These are phyloP conservation scores for Dothistroma septosporum DNA, from an alignment of 2,329 filamentous ascomycete species.

Conservation along the genomic window DNA sequence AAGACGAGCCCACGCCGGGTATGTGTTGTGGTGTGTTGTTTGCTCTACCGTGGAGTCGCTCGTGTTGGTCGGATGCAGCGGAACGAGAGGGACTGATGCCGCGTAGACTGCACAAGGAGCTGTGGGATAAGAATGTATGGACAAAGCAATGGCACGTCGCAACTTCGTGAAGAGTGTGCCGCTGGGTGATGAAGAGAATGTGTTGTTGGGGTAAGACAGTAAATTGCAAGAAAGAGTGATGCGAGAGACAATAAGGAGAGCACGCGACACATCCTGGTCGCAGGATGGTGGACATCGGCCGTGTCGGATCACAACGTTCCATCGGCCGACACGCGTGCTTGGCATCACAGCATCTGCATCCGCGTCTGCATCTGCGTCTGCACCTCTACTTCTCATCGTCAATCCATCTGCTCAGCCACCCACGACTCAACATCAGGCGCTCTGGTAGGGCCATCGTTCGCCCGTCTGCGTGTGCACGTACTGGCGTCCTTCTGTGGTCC, in stretches of 20 bases:
- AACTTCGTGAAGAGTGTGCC: background rate
- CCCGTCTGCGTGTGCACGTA: background rate
- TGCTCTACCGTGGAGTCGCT: background rate
- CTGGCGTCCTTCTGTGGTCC: background rate
- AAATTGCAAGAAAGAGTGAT: background rate
- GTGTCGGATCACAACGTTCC: background rate
- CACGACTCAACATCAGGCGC: too few species aligned
- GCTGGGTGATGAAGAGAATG: background rate
- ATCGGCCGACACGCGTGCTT: background rate
- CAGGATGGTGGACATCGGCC: background rate
- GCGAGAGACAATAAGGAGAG: background rate
- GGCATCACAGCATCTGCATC: too few species aligned
- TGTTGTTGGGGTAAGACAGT: background rate
- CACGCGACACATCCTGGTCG: background rate
- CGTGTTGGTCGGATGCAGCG: background rate
- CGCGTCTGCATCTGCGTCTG: too few species aligned
- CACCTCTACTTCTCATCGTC: too few species aligned
- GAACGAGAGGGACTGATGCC: background rate
- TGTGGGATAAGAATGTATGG: background rate
- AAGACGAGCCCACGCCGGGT: background rate
- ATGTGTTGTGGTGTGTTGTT: background rate
- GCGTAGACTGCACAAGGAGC: background rate
- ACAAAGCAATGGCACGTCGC: background rate
- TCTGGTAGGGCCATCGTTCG: too few species aligned
- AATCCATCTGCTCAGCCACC: too few species aligned